phyloP scores from a whole-genome alignment of 2,329 filamentous ascomycete genomes.

The Sphaerulina vaccinii region DNA sequence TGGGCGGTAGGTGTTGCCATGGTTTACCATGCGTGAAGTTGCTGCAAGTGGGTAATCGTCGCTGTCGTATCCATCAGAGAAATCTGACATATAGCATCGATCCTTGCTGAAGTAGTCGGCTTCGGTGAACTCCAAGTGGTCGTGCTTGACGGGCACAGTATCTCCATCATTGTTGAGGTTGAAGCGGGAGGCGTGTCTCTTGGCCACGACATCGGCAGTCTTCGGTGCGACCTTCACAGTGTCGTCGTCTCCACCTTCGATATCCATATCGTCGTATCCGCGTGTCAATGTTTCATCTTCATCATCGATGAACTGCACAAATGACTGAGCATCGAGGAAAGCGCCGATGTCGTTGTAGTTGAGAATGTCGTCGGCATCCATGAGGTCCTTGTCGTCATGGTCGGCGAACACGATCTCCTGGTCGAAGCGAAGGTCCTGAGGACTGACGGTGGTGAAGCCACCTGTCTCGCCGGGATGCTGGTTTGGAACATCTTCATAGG shows the following conservation, averaged over 20 bases:
- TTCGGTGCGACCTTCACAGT: background rate
- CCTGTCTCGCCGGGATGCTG: slow-evolving; percentile 3
- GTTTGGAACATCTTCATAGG: background rate
- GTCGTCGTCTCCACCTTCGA: background rate
- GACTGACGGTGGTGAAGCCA: background rate
- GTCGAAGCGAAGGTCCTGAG: slow-evolving; percentile 1
- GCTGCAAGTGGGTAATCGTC: background rate
- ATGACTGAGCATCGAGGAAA: background rate
- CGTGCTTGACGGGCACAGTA: no score
- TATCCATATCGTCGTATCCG: background rate
- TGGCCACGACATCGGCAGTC: background rate
- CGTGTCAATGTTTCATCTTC: background rate
- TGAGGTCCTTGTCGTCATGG: background rate
- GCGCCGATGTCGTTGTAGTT: slow-evolving; percentile 2
- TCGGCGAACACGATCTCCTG: slow-evolving; percentile 4
- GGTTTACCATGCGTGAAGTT: slow-evolving; percentile 1
- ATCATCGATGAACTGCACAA: background rate
- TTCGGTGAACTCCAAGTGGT: background rate
- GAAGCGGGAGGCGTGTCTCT: background rate
- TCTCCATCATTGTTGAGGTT: slow-evolving; percentile 1
- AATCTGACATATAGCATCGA: slow-evolving; percentile 9
- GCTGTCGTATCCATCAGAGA: background rate
- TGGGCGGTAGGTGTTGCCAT: background rate
- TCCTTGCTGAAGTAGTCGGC: background rate
- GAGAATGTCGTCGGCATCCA: background rate